A percentile compares a stretch with the other conserved stretches of the same genome.
Evolutionary conservation across 2,329 filamentous ascomycete genomes (phyloP).

Genomic region (Talaromyces rugulosus): DNA sequence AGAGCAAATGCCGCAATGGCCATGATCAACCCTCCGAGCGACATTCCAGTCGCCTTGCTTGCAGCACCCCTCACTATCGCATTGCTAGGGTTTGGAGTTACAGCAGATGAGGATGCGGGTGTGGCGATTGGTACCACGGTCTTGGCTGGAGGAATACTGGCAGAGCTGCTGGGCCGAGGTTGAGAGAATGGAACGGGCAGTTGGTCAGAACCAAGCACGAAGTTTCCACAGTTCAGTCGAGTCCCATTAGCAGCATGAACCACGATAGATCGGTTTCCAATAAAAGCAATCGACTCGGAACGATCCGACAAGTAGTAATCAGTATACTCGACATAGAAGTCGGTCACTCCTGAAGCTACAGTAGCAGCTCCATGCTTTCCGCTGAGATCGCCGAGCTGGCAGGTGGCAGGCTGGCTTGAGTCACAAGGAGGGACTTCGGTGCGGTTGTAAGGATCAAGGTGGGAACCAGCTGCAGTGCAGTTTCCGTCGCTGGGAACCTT

Average conservation of each 20-base stretch:
- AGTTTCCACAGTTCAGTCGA: slow-evolving; percentile 56
- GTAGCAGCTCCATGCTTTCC: slow-evolving; percentile 66
- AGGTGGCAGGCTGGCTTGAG: slow-evolving; percentile 53
- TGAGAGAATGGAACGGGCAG: background rate
- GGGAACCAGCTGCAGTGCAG: slow-evolving; percentile 63
- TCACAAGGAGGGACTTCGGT: slow-evolving; percentile 62
- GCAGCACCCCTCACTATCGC: background rate
- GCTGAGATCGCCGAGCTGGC: slow-evolving; percentile 71
- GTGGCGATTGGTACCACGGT: background rate
- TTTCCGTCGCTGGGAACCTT: slow-evolving; percentile 64
- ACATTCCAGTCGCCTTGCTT: background rate
- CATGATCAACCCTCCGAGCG: background rate
- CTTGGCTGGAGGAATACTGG: background rate
- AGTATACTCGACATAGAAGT: slow-evolving; percentile 33
- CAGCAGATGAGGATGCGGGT: background rate
- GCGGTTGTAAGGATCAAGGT: slow-evolving; percentile 67
- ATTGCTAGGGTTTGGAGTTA: background rate
- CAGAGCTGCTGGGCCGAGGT: background rate
- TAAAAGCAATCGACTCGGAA: slow-evolving; percentile 40
- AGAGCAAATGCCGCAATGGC: background rate
- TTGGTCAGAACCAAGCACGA: slow-evolving; percentile 28
- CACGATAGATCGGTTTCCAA: slow-evolving; percentile 53
- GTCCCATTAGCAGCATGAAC: slow-evolving; percentile 51
- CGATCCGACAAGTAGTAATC: slow-evolving; percentile 49
- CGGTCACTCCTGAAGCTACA: slow-evolving; percentile 37